A percentile compares a stretch with the other conserved stretches of the same genome.
Evolutionary conservation across 768 basidiomycete genomes (phyloP).

Genomic region (Suillus cothurnatus): DNA sequence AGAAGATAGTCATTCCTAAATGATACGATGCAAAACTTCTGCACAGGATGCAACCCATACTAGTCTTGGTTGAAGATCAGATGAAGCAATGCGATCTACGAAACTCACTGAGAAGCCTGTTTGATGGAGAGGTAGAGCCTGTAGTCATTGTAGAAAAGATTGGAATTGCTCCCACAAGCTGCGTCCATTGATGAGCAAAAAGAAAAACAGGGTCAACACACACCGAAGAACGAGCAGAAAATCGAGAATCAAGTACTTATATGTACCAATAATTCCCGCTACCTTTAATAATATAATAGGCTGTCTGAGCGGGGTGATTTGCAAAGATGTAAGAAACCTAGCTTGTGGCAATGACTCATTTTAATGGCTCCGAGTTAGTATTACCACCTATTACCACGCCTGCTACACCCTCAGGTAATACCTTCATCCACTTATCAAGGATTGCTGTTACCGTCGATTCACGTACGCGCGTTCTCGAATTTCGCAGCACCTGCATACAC

Average conservation of each 20-base stretch:
- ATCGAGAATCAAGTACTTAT: no score
- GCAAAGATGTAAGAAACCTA: no score
- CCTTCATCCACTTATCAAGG: constrained; percentile 41
- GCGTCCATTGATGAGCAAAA: not conserved
- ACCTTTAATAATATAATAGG: not conserved
- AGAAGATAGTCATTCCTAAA: not conserved
- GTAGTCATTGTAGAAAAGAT: not conserved
- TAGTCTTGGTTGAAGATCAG: not conserved
- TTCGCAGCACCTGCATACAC: no score
- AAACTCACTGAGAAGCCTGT: not conserved
- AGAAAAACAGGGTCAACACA: no score
- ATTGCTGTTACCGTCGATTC: constrained; percentile 79
- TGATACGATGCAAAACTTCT: not conserved
- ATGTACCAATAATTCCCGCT: no score
- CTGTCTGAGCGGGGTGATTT: no score
- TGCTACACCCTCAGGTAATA: no score
- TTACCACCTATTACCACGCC: no score
- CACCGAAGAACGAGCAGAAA: not conserved
- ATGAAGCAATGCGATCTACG: not conserved
- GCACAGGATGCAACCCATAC: no score
- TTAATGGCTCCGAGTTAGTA: no score
- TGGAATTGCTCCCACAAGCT: not conserved
- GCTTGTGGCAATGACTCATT: no score
- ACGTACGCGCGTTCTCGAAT: no score
- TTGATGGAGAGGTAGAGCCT: not conserved